These are phyloP conservation scores for Fusarium solani-melongenae DNA, from an alignment of 2,329 filamentous ascomycete genomes.

Conservation along the genomic window DNA sequence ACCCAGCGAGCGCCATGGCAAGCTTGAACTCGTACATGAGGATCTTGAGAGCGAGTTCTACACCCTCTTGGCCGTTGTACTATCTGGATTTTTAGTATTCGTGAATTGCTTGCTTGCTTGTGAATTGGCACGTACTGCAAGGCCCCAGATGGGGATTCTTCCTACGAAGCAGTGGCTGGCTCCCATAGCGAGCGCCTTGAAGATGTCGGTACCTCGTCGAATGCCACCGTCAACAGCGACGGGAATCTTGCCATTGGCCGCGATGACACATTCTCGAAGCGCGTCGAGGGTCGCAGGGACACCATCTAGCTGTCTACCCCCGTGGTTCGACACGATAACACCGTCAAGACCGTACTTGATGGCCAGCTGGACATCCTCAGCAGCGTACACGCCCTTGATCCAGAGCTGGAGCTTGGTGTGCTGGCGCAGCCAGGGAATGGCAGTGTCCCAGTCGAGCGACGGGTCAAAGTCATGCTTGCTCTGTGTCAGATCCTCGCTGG, in stretches of 20 bases:
- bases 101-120: too few species aligned
- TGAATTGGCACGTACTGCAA: constrained; percentile 31
- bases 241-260: constrained; percentile 67
- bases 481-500: not conserved
- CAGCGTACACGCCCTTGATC: constrained; percentile 48
- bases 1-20: constrained; percentile 41
- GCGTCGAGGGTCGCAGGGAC: constrained; percentile 66
- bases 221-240: constrained; percentile 58
- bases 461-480: constrained; percentile 35
- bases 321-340: constrained; percentile 43
- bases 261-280: constrained; percentile 70
- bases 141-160: constrained; percentile 52
- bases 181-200: constrained; percentile 48
- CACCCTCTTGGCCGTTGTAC: constrained; percentile 46
- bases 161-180: constrained; percentile 38
- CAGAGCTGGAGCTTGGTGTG: constrained; percentile 56
- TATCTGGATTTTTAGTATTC: not conserved
- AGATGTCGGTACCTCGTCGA: constrained; percentile 45
- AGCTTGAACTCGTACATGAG: constrained; percentile 41
- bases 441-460: constrained; percentile 68
- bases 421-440: constrained; percentile 70
- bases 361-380: constrained; percentile 46
- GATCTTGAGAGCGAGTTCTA: constrained; percentile 50
- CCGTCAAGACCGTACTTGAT: constrained; percentile 45
- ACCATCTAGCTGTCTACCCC: constrained; percentile 49